Evolutionary conservation across 2,329 filamentous ascomycete genomes (phyloP), one percentile per base, ranked within the genome.

Genomic region (Clonostachys rosea): DNA sequence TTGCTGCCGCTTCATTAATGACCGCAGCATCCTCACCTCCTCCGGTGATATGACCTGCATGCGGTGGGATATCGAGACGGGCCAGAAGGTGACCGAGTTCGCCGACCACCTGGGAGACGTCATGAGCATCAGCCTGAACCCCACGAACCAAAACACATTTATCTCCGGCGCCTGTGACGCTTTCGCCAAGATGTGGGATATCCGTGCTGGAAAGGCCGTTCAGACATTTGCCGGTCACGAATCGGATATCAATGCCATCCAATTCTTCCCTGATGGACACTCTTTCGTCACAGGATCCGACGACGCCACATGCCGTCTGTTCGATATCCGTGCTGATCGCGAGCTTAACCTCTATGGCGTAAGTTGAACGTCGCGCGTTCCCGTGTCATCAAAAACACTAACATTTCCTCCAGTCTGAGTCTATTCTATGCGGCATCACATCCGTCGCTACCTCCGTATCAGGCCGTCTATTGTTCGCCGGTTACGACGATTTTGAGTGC

Each of bases 1-100:
- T 18, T 99, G 94, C 86, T 97, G 94, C 68, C 87, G 94, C 54
- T 99, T 99, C 70, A 95, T 97, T 76, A 97, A 96, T 68, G 94
- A 99, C 74, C 86, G 94, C 63, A 91, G 90, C 64, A 97, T 99
- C 62, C 83, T 99, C 54, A 99, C 94, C 50, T 97, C 94, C 1
- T 99, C 94, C 4, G 94, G 94, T 54, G 94, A 99, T 66, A 99
- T 99, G 94, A 99, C 94, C 45, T 99, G 94, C 69, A 96, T 97
- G 86, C 89, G 97, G 64, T 99, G 94, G 94, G 94, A 99, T 74
- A 92, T 99, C 54, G 94, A 99, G 73, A 95, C 92, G 1, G 94
- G 94, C 48, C 90, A 91, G 55, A 96, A 96, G 75, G 88, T 96
- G 40, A 95, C 91, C 63, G 94, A 99, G 68, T 99, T 97, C 58